phyloP scores from a whole-genome alignment of 176 grass and related monocot species.

The Tillandsia leiboldiana region DNA sequence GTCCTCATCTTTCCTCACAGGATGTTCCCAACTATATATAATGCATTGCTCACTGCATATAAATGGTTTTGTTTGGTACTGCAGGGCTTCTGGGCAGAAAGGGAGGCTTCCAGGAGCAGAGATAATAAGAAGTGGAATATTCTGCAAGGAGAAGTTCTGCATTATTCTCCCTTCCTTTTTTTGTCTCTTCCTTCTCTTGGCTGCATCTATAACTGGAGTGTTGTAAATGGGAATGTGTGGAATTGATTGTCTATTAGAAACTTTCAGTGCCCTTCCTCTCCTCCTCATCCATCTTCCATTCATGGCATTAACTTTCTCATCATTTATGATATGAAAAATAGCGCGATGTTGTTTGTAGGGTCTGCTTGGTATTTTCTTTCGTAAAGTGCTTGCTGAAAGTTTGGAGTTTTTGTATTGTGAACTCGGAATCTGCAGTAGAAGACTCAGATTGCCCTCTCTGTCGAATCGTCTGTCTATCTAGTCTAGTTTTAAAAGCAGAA shows the following conservation, averaged over 20 bases:
- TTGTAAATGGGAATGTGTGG: background rate
- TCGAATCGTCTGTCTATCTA: too few relatives aligned
- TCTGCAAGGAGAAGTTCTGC: background rate
- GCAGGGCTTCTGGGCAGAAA: conserved; percentile 25
- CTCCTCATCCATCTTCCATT: background rate
- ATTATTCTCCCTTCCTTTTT: background rate
- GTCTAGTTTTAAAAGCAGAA: too few relatives aligned
- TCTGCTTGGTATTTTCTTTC: too few relatives aligned
- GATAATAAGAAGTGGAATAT: conserved; percentile 1
- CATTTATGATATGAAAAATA: too few relatives aligned
- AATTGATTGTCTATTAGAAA: background rate
- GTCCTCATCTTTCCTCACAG: too few relatives aligned
- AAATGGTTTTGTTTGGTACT: background rate
- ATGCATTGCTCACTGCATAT: background rate
- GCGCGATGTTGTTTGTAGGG: too few relatives aligned
- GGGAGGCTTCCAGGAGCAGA: conserved; percentile 16
- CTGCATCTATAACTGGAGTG: background rate
- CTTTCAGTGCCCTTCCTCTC: background rate
- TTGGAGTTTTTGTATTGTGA: too few relatives aligned
- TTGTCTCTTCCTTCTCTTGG: background rate
- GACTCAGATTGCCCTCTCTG: too few relatives aligned
- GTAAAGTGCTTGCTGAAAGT: too few relatives aligned
- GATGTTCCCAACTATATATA: too few relatives aligned
- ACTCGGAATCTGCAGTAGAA: too few relatives aligned
- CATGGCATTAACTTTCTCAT: background rate